Evolutionary conservation across 2,329 filamentous ascomycete genomes (phyloP).

Genomic region (Alternaria sp.): DNA sequence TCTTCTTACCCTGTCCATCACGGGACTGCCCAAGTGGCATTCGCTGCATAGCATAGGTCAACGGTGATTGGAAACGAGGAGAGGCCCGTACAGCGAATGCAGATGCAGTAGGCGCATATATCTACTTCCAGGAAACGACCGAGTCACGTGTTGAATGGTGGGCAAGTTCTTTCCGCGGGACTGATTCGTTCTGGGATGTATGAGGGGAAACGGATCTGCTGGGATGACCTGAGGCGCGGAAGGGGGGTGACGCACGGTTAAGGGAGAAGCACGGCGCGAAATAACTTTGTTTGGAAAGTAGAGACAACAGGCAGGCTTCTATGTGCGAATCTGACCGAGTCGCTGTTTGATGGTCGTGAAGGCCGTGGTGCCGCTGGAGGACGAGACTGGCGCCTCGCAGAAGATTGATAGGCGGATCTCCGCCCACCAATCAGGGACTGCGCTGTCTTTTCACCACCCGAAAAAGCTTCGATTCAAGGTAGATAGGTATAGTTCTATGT

Average conservation of each 20-base stretch:
- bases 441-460: background rate
- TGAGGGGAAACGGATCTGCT: conserved; percentile 1
- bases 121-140: background rate
- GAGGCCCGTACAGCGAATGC: conserved; percentile 3
- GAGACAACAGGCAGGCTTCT: background rate
- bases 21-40: background rate
- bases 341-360: background rate
- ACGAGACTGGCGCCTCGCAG: background rate
- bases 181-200: background rate
- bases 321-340: background rate
- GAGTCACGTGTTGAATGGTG: background rate
- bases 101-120: conserved; percentile 8
- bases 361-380: background rate
- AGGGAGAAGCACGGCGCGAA: background rate
- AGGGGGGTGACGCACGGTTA: background rate
- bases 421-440: conserved; percentile 2
- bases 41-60: conserved; percentile 11
- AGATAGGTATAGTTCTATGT: background rate
- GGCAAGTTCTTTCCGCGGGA: background rate
- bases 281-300: background rate
- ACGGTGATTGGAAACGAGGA: conserved; percentile 1
- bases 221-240: conserved; percentile 1
- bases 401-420: conserved; percentile 7
- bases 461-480: background rate
- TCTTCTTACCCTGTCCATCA: conserved; percentile 20